Evolutionary conservation across 1,284 basidiomycete species (phyloP).

Genomic region (Austroboletus rostrupii): DNA sequence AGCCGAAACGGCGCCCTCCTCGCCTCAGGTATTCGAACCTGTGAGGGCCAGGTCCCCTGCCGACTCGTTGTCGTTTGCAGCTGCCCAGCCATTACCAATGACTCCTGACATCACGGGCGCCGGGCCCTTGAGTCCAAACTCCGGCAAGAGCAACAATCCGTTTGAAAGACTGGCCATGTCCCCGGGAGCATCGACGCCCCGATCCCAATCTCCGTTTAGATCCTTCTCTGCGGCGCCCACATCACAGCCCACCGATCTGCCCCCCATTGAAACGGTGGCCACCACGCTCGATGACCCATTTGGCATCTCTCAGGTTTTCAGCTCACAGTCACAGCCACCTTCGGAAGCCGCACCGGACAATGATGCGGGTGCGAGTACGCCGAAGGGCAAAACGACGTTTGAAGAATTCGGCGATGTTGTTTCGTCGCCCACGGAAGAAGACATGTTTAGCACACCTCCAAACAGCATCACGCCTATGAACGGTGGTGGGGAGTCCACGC

Average conservation of each 20-base stretch:
- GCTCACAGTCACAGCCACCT: constrained; percentile 17
- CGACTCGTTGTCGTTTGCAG: constrained; percentile 59
- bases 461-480: constrained; percentile 37
- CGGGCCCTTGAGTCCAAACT: constrained; percentile 34
- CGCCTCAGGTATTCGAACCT: constrained; percentile 6
- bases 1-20: constrained; percentile 33
- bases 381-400: constrained; percentile 11
- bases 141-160: constrained; percentile 84
- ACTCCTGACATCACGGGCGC: constrained; percentile 52
- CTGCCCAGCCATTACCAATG: constrained; percentile 62
- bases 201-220: constrained; percentile 55
- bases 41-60: constrained; percentile 27
- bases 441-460: constrained; percentile 60
- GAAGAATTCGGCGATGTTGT: constrained; percentile 20
- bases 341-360: constrained; percentile 21
- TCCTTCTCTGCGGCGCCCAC: constrained; percentile 43
- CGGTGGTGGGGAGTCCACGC: constrained; percentile 12
- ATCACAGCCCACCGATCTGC: constrained; percentile 25
- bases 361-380: constrained; percentile 22
- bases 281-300: constrained; percentile 48
- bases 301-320: constrained; percentile 50
- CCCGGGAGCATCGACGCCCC: constrained; percentile 42
- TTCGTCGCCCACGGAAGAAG: constrained; percentile 40
- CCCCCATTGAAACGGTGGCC: constrained; percentile 15
- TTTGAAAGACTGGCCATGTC: constrained; percentile 74